Evolutionary conservation across 2,329 filamentous ascomycete genomes (phyloP).

Genomic region (Harringtonia aguacate): DNA sequence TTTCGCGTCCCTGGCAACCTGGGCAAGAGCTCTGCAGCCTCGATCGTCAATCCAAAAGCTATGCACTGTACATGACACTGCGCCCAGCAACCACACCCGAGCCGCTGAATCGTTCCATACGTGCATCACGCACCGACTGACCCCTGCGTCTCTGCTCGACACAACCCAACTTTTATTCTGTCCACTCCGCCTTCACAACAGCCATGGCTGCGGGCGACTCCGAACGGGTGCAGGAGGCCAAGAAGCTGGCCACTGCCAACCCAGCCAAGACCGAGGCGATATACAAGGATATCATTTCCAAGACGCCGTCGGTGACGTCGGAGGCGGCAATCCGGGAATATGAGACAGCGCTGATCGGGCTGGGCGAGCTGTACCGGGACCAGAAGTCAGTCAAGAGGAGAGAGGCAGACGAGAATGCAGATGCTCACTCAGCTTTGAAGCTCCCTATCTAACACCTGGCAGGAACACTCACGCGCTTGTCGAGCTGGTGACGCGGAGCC

Average conservation of each 20-base stretch:
- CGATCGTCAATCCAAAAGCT: background rate
- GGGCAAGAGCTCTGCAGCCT: constrained; percentile 1
- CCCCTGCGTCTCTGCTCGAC: too few relatives aligned
- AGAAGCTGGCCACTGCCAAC: constrained; percentile 70
- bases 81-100: too few relatives aligned
- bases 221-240: constrained; percentile 72
- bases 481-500: constrained; percentile 79
- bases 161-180: background rate
- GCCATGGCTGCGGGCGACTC: constrained; percentile 48
- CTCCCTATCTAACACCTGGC: background rate
- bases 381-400: constrained; percentile 51
- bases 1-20: constrained; percentile 10
- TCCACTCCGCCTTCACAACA: background rate
- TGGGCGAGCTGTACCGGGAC: constrained; percentile 90
- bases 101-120: background rate
- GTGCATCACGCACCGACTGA: too few relatives aligned
- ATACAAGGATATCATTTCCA: constrained; percentile 83
- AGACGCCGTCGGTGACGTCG: constrained; percentile 68
- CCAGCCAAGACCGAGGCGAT: constrained; percentile 74
- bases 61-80: too few relatives aligned
- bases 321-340: constrained; percentile 87
- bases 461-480: constrained; percentile 79
- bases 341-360: constrained; percentile 73
- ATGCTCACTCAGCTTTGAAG: background rate
- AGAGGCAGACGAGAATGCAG: too few relatives aligned